A percentile compares a stretch with the other conserved stretches of the same genome.
phyloP scores from a whole-genome alignment of 495 filamentous ascomycete genomes.

The Penicilliopsis zonata region DNA sequence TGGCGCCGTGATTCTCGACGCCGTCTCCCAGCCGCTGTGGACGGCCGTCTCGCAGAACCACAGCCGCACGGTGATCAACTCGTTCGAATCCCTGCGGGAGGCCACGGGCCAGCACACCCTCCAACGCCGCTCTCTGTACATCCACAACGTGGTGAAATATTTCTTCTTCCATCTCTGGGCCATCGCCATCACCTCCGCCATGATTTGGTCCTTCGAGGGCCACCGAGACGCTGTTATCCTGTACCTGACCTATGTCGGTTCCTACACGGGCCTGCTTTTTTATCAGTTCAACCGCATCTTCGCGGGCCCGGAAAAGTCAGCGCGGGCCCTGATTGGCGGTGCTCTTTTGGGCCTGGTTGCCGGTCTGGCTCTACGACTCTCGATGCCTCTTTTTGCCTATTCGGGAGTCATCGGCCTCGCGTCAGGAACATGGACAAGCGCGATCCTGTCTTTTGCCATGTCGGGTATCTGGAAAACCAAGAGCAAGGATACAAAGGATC shows the following conservation, averaged over 20 bases:
- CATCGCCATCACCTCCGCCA: constrained; percentile 33
- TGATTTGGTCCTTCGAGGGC: constrained; percentile 43
- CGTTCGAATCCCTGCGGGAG: constrained; percentile 25
- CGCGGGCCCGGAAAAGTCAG: constrained; percentile 39
- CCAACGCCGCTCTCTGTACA: constrained; percentile 40
- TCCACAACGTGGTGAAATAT: constrained; percentile 38
- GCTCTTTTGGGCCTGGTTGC: constrained; percentile 35
- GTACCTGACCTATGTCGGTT: constrained; percentile 38
- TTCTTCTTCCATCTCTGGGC: constrained; percentile 47
- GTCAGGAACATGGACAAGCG: constrained; percentile 40
- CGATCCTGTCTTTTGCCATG: constrained; percentile 33
- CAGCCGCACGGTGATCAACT: constrained; percentile 15
- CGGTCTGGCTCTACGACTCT: constrained; percentile 30
- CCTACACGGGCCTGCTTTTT: constrained; percentile 47
- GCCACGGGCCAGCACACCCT: constrained; percentile 31
- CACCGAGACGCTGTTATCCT: constrained; percentile 29
- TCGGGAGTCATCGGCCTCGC: constrained; percentile 38
- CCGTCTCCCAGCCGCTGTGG: constrained; percentile 41
- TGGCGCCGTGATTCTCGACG: constrained; percentile 46
- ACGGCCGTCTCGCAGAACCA: constrained; percentile 32
- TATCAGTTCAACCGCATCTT: constrained; percentile 53
- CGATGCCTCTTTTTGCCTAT: constrained; percentile 26
- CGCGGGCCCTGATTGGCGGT: constrained; percentile 33
- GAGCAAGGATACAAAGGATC: constrained; percentile 25
- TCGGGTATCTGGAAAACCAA: constrained; percentile 32